These are phyloP conservation scores for Pythium insidiosum DNA, from an alignment of 352 stramenopile species.

Conservation along the genomic window DNA sequence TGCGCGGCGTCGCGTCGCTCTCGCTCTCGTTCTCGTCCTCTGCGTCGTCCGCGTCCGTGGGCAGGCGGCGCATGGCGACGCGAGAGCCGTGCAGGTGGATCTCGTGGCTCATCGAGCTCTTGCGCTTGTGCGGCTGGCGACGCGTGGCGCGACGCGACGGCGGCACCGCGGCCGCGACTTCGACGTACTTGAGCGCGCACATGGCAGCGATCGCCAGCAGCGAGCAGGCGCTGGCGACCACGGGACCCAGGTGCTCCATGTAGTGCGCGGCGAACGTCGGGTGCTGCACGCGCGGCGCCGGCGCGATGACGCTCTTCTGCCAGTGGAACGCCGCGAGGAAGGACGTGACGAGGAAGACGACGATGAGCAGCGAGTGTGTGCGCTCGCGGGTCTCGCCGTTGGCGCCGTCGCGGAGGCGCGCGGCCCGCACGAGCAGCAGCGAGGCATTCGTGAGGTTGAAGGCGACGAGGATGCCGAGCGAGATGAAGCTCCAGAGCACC, in stretches of 20 bases:
- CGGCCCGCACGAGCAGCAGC: constrained; percentile 54
- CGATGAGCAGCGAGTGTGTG: constrained; percentile 31
- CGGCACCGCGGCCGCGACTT: constrained; percentile 4
- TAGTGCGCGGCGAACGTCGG: constrained; percentile 37
- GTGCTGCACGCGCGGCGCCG: constrained; percentile 2
- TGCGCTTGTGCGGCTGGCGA: not conserved
- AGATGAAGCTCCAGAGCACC: constrained; percentile 87
- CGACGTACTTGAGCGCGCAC: constrained; percentile 41
- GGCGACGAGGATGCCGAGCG: constrained; percentile 80
- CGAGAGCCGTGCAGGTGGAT: not conserved
- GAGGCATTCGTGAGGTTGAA: constrained; percentile 90
- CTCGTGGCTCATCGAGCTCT: not conserved
- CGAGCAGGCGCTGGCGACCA: constrained; percentile 41
- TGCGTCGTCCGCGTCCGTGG: not conserved
- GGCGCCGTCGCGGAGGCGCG: constrained; percentile 14
- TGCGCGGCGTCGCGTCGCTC: not conserved
- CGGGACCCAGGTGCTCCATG: constrained; percentile 36
- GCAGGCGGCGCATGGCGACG: not conserved
- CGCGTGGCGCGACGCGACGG: not conserved
- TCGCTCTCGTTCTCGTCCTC: not conserved
- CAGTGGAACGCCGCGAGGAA: constrained; percentile 68
- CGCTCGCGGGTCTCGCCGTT: not conserved
- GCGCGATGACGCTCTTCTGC: constrained; percentile 58
- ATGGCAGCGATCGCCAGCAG: constrained; percentile 42
- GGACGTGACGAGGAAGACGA: constrained; percentile 39